Evolutionary conservation across 2,329 filamentous ascomycete species (phyloP).

Genomic region (Xenoacremonium recifei): DNA sequence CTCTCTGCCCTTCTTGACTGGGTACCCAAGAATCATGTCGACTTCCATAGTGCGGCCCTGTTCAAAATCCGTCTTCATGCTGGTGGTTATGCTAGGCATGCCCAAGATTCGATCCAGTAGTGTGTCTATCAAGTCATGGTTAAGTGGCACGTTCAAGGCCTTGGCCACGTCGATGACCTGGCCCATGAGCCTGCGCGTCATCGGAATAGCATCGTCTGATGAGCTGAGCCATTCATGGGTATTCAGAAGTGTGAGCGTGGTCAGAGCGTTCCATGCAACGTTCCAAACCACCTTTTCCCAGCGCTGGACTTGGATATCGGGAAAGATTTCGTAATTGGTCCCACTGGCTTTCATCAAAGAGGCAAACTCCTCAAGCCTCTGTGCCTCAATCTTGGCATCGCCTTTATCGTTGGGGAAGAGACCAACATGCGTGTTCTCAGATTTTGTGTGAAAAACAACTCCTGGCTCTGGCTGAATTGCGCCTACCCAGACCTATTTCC

Average conservation of each 20-base stretch:
- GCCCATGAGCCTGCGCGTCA: constrained; percentile 48
- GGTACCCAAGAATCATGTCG: constrained; percentile 62
- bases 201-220: constrained; percentile 41
- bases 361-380: constrained; percentile 40
- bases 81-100: constrained; percentile 43
- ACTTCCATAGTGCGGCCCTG: constrained; percentile 58
- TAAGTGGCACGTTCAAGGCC: constrained; percentile 47
- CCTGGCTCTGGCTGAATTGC: constrained; percentile 50
- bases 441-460: constrained; percentile 46
- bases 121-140: constrained; percentile 45
- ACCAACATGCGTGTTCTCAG: constrained; percentile 55
- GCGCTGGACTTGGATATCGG: constrained; percentile 54
- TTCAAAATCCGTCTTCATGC: constrained; percentile 60
- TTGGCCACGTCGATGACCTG: constrained; percentile 57
- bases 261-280: constrained; percentile 60
- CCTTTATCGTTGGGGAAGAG: constrained; percentile 41
- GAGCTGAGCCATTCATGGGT: constrained; percentile 51
- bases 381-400: constrained; percentile 29
- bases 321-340: constrained; percentile 46
- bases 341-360: constrained; percentile 38
- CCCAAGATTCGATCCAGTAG: constrained; percentile 46
- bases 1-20: constrained; percentile 52
- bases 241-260: constrained; percentile 52
- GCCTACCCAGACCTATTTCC: constrained; percentile 50
- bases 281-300: constrained; percentile 64